A percentile compares a stretch with the other conserved stretches of the same genome.
Conservation (phyloP, 129 eudicot species). For the Chrysanthemum makinoi region DNA sequence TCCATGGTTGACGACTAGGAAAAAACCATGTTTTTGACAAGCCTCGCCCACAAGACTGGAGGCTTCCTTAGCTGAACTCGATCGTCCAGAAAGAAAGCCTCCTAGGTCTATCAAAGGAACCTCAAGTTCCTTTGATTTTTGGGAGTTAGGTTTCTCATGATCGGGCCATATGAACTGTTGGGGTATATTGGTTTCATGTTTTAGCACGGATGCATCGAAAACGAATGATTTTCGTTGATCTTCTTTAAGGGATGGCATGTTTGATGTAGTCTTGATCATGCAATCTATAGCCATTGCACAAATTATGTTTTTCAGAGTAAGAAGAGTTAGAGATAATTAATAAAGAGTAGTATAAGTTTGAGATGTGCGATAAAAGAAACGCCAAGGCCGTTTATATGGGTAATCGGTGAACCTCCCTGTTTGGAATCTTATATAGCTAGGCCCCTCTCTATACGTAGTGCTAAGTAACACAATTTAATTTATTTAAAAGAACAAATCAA, state of each 20-base stretch:
- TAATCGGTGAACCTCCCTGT: conserved; percentile 38
- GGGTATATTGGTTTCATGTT: conserved; percentile 48
- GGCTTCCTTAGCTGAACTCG: conserved; percentile 40
- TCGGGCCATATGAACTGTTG: conserved; percentile 57
- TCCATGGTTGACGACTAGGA: conserved; percentile 73
- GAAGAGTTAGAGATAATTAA: conserved; percentile 1
- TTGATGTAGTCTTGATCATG: conserved; percentile 28
- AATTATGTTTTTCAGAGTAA: background rate
- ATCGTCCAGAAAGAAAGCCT: conserved; percentile 61
- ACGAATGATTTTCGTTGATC: conserved; percentile 38
- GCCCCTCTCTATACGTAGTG: conserved; percentile 29
- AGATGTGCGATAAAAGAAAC: conserved; percentile 49
- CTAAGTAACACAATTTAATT: background rate
- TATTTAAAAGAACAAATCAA: background rate
- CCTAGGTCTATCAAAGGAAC: conserved; percentile 66
- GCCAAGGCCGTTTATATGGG: conserved; percentile 65
- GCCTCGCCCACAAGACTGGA: conserved; percentile 55
- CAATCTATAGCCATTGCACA: conserved; percentile 49
- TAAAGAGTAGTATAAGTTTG: conserved; percentile 29
- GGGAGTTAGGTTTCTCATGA: conserved; percentile 51
- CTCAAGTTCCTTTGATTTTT: conserved; percentile 29
- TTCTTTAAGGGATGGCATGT: conserved; percentile 26
- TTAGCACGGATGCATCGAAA: conserved; percentile 43
- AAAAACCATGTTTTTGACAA: conserved; percentile 78
- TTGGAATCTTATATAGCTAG: conserved; percentile 42